Evolutionary conservation across 2,329 filamentous ascomycete genomes (phyloP), one percentile per base, ranked within the genome.

Genomic region (Fusarium sp.): DNA sequence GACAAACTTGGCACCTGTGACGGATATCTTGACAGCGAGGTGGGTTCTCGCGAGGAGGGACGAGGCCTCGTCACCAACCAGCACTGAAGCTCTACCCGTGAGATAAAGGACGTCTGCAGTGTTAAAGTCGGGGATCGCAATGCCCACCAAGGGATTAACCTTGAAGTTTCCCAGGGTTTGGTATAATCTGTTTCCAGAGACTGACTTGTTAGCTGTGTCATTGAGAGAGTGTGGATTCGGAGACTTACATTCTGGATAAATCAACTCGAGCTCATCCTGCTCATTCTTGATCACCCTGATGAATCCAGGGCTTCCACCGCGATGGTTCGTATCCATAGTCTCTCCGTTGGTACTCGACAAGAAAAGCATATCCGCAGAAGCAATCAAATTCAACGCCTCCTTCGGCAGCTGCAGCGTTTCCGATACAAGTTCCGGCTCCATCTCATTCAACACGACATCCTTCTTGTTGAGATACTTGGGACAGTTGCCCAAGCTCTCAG

Each of bases 391-490:
- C 10, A 92, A 71, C 1, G 91, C 93, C 59, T 86, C 85, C 9
- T 80, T 76, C 0, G 88, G 82, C 5, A 95, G 82, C 29, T 82
- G 83, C 10, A 84, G 70, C 2, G 80, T 79, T 35, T 82, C 82
- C 5, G 82, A 79, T 6, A 85, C 78, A 5, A 93, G 89, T 16
- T 85, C 79, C 3, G 92, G 88, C 0, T 85, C 70, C 52, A 88
- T 87, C 4, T 59, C 64, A 31, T 75, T 71, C 6, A 88, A 86
- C 3, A 82, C 79, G 42, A 97, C 90, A 2, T 85, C 84, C 79
- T 93, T 95, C 77, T 90, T 90, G 81, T 96, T 97, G 36, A 97
- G 80, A 77, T 97, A 97, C 82, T 97, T 97, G 2, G 95, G 94
- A 77, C 94, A 97, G 77, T 97, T 97, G 0, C 94, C 92, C 84